Evolutionary conservation across 441 rosid species (phyloP), one percentile per base, ranked within the genome.

Genomic region (Populus hybrid): DNA sequence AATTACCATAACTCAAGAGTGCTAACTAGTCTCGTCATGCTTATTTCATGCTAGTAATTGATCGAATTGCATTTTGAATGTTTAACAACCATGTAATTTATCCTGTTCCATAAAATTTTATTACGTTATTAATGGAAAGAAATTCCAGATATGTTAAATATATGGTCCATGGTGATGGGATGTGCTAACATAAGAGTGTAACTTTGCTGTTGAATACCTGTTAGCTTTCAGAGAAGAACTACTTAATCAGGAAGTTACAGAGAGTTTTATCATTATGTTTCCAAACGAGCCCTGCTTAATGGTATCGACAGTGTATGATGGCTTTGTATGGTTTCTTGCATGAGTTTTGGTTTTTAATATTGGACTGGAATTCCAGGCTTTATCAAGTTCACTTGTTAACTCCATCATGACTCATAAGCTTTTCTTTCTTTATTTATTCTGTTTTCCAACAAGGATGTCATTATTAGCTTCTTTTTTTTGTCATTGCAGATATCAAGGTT

Each of bases 401-500:
- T 23, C 21, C 74, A 8, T n/a, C 65, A n/a, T 59, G 65, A 30
- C 53, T 38, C n/a, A 30, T 30, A 16, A 36, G 19, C 19, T 19
- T 72, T 34, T 9, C 2, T 61, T 1, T 19, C 3, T 23, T 30
- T 30, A 30, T 18, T 71, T 63, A 50, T 67, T 66, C 40, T 28
- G 59, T 30, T 57, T 64, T 76, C 57, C 35, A 59, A 32, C 10
- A 24, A 71, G 46, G 34, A 46, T 35, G 67, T 53, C 67, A 67
- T 83, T 19, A 71, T 73, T 11, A 40, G 59, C 28, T 77, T 75
- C 46, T 73, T 30, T 50, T 42, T 42, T 9, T 59, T n/a, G 2
- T 59, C 1, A 59, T 76, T 79, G 80, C 91, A 96, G 99, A 94
- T 96, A 87, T 94, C 98, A 70, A 91, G 98, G 86, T 86, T 96